Evolutionary conservation across 345 rosid species (phyloP), one percentile per base, ranked within the genome.

Genomic region (Trapa bicornis): DNA sequence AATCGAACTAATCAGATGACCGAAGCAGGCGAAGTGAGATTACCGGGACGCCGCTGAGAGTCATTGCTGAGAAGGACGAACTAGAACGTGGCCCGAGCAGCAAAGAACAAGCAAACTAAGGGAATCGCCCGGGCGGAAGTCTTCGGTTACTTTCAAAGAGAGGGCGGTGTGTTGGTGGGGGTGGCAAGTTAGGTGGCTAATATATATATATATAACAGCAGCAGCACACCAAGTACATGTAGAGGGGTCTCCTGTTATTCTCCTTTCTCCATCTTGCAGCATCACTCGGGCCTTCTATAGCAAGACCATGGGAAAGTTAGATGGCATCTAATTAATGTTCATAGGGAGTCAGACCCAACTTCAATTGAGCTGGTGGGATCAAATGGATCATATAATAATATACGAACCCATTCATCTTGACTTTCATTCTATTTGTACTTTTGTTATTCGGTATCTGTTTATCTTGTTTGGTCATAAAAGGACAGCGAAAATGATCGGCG

Each of bases 1-100:
- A 50, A 50, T 50, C 56, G 56, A 50, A 50, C 22, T 4, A 54
- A 54, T n/a, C 60, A 54, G 60, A 54, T 22, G 29, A 58, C 63
- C 35, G 38, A 33, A 58, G 38, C 37, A 58, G 37, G 63, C 0
- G 38, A 58, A 12, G 2, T 58, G 63, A 45, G 63, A 33, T 58
- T 58, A 58, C 63, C 63, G 63, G 63, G 11, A 58, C 63, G 37
- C 63, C 12, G 9, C 63, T 16, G 63, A 58, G 13, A 58, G 38
- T 33, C 63, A 58, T 58, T 14, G 38, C 63, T 33, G 38, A 32
- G 63, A 22, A 22, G 29, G 29, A 35, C 32, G 68, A 11, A 38
- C 8, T 35, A 33, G 37, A 11, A 58, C 63, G 63, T 15, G 48
- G 37, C 63, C 35, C 33, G 63, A 35, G 38, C 37, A 58, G 48